phyloP scores from a whole-genome alignment of 2,329 filamentous ascomycete species.

The Massarina eburnea region DNA sequence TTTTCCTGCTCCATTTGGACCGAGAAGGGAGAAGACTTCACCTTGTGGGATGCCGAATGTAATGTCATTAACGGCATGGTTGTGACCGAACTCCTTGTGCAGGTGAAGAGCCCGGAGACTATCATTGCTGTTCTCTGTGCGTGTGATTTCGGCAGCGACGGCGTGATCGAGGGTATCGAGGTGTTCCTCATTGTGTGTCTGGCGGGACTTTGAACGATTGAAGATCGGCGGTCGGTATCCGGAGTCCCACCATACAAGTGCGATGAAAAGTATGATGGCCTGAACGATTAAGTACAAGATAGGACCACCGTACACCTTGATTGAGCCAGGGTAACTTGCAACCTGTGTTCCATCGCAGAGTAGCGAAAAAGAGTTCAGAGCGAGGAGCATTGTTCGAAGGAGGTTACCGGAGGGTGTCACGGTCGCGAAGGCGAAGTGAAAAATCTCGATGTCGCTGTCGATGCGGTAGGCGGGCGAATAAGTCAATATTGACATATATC shows the following conservation, averaged over 20 bases:
- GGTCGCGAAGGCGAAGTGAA: conserved; percentile 73
- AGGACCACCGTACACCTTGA: conserved; percentile 77
- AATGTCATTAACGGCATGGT: conserved; percentile 79
- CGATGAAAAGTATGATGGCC: conserved; percentile 66
- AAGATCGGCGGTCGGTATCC: conserved; percentile 62
- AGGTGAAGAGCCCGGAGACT: conserved; percentile 79
- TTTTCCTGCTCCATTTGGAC: conserved; percentile 90
- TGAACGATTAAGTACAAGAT: conserved; percentile 82
- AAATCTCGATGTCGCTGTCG: conserved; percentile 66
- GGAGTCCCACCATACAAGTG: conserved; percentile 79
- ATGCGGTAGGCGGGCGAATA: conserved; percentile 71
- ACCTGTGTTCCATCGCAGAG: conserved; percentile 67
- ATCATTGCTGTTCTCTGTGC: conserved; percentile 63
- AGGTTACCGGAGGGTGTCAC: conserved; percentile 78
- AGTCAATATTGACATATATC: conserved; percentile 63
- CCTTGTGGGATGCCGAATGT: conserved; percentile 78
- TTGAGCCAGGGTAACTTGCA: conserved; percentile 67
- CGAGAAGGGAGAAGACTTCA: conserved; percentile 85
- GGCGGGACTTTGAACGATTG: conserved; percentile 35
- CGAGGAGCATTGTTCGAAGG: conserved; percentile 71
- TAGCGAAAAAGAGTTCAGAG: conserved; percentile 81
- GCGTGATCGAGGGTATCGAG: conserved; percentile 55
- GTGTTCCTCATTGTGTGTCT: conserved; percentile 47
- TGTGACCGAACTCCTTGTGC: conserved; percentile 75
- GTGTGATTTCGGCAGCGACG: conserved; percentile 63